phyloP scores from a whole-genome alignment of 495 filamentous ascomycete species.

The Diplogelasinospora grovesii region DNA sequence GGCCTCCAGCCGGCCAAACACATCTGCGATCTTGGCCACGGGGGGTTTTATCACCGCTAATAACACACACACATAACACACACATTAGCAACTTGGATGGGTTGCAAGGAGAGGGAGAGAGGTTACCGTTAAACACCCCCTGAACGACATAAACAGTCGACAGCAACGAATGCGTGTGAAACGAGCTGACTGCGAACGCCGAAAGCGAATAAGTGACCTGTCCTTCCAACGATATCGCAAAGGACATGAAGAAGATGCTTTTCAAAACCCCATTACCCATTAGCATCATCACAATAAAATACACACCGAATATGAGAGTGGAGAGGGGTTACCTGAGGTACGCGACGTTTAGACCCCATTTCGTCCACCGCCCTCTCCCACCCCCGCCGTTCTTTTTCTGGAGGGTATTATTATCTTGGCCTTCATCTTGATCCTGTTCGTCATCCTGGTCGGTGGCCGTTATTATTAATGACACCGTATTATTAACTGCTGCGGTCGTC shows the following conservation, averaged over 20 bases:
- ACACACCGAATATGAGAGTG: no score
- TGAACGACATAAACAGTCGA: constrained; percentile 51
- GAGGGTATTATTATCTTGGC: neutral
- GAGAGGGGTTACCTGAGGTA: constrained; percentile 40
- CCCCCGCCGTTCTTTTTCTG: constrained; percentile 35
- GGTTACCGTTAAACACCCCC: constrained; percentile 40
- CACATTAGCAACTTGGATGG: neutral
- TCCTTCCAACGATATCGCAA: constrained; percentile 40
- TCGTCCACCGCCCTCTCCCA: constrained; percentile 46
- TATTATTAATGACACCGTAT: no score
- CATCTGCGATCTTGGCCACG: constrained; percentile 38
- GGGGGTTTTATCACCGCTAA: constrained; percentile 37
- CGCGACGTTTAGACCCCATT: constrained; percentile 34
- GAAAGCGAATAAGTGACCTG: constrained; percentile 39
- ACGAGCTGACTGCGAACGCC: constrained; percentile 47
- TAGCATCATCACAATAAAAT: constrained; percentile 1
- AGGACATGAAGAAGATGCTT: constrained; percentile 38
- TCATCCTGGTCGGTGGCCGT: neutral
- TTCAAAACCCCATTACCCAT: neutral
- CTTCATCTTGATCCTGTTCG: neutral
- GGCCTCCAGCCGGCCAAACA: constrained; percentile 37
- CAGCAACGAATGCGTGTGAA: constrained; percentile 51
- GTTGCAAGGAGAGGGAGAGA: neutral
- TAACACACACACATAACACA: constrained; percentile 5
- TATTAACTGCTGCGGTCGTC: no score